A percentile compares a stretch with the other conserved stretches of the same genome.
Conservation (phyloP, 805 yeast species). For the Metschnikowia matae region DNA sequence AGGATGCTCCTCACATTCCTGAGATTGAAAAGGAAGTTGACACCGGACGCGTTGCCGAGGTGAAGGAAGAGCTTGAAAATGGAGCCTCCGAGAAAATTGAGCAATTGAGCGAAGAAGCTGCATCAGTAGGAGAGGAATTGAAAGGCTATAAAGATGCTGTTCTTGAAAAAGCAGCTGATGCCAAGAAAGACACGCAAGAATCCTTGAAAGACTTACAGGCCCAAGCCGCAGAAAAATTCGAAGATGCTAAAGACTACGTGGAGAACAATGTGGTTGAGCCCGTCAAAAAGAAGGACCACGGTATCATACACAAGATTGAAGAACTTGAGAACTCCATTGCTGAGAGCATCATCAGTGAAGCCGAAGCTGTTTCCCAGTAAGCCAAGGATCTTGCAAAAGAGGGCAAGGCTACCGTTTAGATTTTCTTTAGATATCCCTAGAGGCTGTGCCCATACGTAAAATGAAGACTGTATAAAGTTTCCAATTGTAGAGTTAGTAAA, state of each 20-base stretch:
- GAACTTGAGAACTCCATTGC: neutral
- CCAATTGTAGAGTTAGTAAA: neutral
- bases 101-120: neutral
- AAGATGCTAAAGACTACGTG: neutral
- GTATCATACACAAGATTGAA: conserved; percentile 4
- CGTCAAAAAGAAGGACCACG: neutral
- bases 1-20: conserved; percentile 15
- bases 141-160: conserved; percentile 3
- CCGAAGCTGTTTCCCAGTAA: neutral
- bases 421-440: neutral
- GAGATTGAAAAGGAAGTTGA: conserved; percentile 10
- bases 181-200: conserved; percentile 5
- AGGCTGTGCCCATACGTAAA: neutral
- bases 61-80: neutral
- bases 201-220: neutral
- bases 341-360: conserved; percentile 4
- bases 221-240: neutral
- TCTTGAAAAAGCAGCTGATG: conserved; percentile 2
- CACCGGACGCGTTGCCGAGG: conserved; percentile 2
- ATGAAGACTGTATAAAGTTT: neutral
- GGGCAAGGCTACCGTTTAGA: neutral
- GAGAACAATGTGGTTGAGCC: neutral
- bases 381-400: conserved; percentile 1
- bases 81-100: neutral
- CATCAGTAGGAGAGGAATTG: neutral